Conservation (phyloP, 2,329 filamentous ascomycete species). For the Colletotrichum sp. region DNA sequence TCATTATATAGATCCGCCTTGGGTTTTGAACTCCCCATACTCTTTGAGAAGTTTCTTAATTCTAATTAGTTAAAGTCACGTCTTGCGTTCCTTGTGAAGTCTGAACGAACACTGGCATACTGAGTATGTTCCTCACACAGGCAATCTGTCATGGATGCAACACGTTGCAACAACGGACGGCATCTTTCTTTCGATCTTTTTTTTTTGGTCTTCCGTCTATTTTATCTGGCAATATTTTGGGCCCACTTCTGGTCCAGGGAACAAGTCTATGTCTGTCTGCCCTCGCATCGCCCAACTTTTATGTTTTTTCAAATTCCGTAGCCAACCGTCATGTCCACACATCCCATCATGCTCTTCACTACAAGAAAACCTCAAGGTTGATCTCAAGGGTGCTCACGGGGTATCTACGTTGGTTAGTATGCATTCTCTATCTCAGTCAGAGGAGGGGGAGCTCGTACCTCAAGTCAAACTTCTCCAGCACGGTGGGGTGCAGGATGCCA, state of each 20-base stretch:
- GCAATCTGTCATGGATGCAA: not conserved
- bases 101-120: not conserved
- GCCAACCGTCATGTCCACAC: conserved; percentile 15
- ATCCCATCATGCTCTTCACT: conserved; percentile 30
- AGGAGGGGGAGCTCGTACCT: conserved; percentile 57
- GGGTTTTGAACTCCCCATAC: conserved; percentile 3
- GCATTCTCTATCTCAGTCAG: not conserved
- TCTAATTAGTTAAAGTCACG: conserved; percentile 2
- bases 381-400: conserved; percentile 94
- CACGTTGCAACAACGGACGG: not conserved
- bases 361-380: conserved; percentile 93
- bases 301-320: not conserved
- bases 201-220: conserved; percentile 11
- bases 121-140: not conserved
- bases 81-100: not conserved
- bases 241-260: not conserved
- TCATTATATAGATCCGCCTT: conserved; percentile 14
- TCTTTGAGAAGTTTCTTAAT: conserved; percentile 10
- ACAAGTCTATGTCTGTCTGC: not conserved
- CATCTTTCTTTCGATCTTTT: conserved; percentile 4
- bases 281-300: not conserved
- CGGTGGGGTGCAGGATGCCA: conserved; percentile 90
- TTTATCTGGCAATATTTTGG: not conserved
- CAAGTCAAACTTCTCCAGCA: conserved; percentile 92
- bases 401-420: conserved; percentile 58